A percentile compares a stretch with the other conserved stretches of the same genome.
phyloP scores from a whole-genome alignment of 1,139 yeast genomes.

The Sugiyamaella castrensis region DNA sequence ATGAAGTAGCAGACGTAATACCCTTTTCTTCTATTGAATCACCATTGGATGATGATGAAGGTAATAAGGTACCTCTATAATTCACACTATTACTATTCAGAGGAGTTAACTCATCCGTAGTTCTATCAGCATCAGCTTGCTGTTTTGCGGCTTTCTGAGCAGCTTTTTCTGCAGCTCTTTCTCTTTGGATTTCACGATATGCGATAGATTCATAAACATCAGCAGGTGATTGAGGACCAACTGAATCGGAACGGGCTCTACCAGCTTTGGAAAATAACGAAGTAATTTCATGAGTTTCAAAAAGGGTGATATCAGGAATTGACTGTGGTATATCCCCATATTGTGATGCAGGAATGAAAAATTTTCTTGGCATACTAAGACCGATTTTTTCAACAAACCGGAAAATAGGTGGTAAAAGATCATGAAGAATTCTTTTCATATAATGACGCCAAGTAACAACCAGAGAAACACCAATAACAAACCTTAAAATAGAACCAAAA shows the following conservation, averaged over 20 bases:
- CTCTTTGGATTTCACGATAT: slow-evolving; percentile 33
- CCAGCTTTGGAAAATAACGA: slow-evolving; percentile 32
- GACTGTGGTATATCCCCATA: slow-evolving; percentile 37
- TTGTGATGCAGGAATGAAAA: slow-evolving; percentile 39
- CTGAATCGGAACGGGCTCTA: slow-evolving; percentile 39
- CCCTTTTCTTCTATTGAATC: background rate
- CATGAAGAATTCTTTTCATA: slow-evolving; percentile 60
- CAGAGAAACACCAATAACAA: slow-evolving; percentile 54
- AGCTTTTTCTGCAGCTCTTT: slow-evolving; percentile 16
- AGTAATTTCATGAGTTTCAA: slow-evolving; percentile 35
- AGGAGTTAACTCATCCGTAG: background rate
- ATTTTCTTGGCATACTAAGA: slow-evolving; percentile 41
- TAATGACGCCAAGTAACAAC: slow-evolving; percentile 67
- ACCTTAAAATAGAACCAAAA: slow-evolving; percentile 43
- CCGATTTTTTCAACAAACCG: slow-evolving; percentile 38
- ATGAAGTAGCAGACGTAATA: background rate
- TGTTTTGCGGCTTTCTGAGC: background rate
- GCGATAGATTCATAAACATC: slow-evolving; percentile 43
- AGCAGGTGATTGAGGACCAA: slow-evolving; percentile 45
- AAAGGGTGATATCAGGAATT: slow-evolving; percentile 36
- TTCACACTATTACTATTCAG: background rate
- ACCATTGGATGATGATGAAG: background rate
- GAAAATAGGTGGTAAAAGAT: slow-evolving; percentile 42
- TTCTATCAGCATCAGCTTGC: background rate
- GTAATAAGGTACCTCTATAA: background rate